Base-by-base conservation (phyloP, 108 stramenopile genomes). In the Nitzschia sp. region DNA sequence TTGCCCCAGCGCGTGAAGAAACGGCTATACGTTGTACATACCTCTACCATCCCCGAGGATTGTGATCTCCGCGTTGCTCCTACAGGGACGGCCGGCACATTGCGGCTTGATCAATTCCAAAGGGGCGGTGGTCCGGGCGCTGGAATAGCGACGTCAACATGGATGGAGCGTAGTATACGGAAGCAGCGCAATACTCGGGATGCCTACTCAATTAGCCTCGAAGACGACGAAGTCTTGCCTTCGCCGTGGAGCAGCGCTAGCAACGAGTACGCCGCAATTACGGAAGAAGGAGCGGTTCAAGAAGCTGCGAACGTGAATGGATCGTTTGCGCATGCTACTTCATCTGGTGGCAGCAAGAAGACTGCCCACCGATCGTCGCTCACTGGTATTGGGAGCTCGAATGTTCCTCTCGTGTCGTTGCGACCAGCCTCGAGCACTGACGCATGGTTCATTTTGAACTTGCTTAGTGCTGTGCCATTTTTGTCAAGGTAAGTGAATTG, bases 21-120 rank as follows among this genome's bases (percentile, higher is more conserved):
- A 51, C 70, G 90, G 15, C 73, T 97, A n/a, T 97, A 95, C 69
- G 90, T 97, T n/a, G 95, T 97, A 9, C 97, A 97, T 72, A 91
- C 94, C 1, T 77, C 91, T 4, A 85, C 84, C 4, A 78, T 94
- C 29, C 90, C 93, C 19, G 59, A 70, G 5, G 83, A 84, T 8
- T 88, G 83, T 63, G 86, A 85, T 36, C 65, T 95, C 2, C 77
- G 85, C 17, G 89, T 90, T 9, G 94, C 94, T 24, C 94, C 91
- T 36, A 95, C 94, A 1, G 94, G 94, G 19, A 95, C 94, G n/a
- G 90, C 80, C 2, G 94, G 94, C 23, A 95, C 94, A 34, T 82
- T 95, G 19, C 80, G 90, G 18, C 71, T 94, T 11, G 93, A 91
- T 64, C 58, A 85, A 42, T 46, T 83, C 19, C 48, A 64, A 11